These are phyloP conservation scores for Tetrapisispora namnaoensis DNA, from an alignment of 805 yeast species.

Conservation along the genomic window DNA sequence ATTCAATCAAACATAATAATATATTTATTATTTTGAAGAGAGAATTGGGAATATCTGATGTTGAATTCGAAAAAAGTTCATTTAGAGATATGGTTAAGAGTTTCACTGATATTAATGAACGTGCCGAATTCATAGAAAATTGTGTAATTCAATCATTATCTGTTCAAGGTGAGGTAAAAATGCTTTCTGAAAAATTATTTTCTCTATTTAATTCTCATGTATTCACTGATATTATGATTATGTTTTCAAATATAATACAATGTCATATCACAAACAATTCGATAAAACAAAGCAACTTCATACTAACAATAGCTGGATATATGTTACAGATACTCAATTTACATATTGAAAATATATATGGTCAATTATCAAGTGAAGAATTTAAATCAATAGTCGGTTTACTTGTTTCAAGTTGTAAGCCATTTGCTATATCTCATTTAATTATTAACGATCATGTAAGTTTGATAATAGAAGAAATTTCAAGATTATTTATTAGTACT, in stretches of 20 bases:
- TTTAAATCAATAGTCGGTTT: slow-evolving; percentile 12
- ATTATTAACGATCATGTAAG: neutral
- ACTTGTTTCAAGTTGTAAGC: slow-evolving; percentile 7
- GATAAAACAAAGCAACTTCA: slow-evolving; percentile 1
- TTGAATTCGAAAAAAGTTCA: slow-evolving; percentile 20
- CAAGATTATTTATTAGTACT: slow-evolving; percentile 6
- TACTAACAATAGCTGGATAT: slow-evolving; percentile 5
- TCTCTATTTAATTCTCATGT: slow-evolving; percentile 2
- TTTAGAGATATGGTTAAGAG: slow-evolving; percentile 15
- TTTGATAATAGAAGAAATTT: slow-evolving; percentile 3
- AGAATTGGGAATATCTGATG: slow-evolving; percentile 20
- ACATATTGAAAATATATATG: slow-evolving; percentile 7
- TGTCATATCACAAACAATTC: slow-evolving; percentile 7
- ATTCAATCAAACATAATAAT: slow-evolving; percentile 13
- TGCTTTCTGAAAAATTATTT: slow-evolving; percentile 6
- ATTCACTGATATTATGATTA: slow-evolving; percentile 3
- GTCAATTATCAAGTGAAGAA: slow-evolving; percentile 15
- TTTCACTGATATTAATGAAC: slow-evolving; percentile 3
- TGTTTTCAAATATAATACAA: slow-evolving; percentile 10
- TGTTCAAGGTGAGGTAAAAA: slow-evolving; percentile 1
- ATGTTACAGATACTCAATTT: slow-evolving; percentile 12
- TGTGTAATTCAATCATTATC: slow-evolving; percentile 10
- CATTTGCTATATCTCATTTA: neutral
- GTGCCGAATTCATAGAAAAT: slow-evolving; percentile 10
- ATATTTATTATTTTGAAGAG: slow-evolving; percentile 19